phyloP scores from a whole-genome alignment of 352 stramenopile species.

The Globisporangium ultimum region DNA sequence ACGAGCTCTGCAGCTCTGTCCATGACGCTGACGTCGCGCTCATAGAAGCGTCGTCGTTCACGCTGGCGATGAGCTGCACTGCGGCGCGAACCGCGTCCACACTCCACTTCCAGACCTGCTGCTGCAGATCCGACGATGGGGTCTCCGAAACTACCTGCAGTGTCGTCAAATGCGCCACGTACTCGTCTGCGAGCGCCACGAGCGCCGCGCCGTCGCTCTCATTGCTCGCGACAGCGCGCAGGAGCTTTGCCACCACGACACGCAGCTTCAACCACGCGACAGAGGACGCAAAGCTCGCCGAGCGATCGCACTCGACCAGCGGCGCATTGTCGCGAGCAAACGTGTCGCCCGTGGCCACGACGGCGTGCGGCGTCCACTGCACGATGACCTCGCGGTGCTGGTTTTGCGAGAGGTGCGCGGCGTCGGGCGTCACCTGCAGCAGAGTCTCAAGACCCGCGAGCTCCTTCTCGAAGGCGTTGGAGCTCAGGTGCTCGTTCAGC shows the following conservation, averaged over 20 bases:
- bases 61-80: constrained; percentile 5
- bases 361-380: constrained; percentile 44
- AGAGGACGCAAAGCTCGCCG: constrained; percentile 37
- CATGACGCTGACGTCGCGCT: constrained; percentile 10
- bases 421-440: constrained; percentile 21
- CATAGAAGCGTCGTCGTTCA: constrained; percentile 3
- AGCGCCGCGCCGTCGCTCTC: constrained; percentile 22
- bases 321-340: constrained; percentile 37
- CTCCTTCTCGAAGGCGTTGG: constrained; percentile 32
- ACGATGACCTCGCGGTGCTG: constrained; percentile 81
- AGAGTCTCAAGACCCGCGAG: constrained; percentile 39
- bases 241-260: constrained; percentile 42
- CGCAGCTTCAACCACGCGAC: constrained; percentile 66
- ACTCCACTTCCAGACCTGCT: constrained; percentile 62
- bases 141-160: constrained; percentile 13
- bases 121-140: constrained; percentile 19
- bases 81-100: constrained; percentile 14
- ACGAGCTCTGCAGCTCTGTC: constrained; percentile 25
- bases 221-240: constrained; percentile 28
- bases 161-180: constrained; percentile 18
- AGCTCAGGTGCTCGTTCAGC: constrained; percentile 48
- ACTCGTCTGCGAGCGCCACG: constrained; percentile 24
- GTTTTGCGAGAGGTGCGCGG: constrained; percentile 53
- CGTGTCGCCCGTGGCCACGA: constrained; percentile 29
- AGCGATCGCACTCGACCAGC: constrained; percentile 71